These are phyloP conservation scores for Apiotrichum sp. DNA, from an alignment of 1,284 basidiomycete species.

Conservation along the genomic window DNA sequence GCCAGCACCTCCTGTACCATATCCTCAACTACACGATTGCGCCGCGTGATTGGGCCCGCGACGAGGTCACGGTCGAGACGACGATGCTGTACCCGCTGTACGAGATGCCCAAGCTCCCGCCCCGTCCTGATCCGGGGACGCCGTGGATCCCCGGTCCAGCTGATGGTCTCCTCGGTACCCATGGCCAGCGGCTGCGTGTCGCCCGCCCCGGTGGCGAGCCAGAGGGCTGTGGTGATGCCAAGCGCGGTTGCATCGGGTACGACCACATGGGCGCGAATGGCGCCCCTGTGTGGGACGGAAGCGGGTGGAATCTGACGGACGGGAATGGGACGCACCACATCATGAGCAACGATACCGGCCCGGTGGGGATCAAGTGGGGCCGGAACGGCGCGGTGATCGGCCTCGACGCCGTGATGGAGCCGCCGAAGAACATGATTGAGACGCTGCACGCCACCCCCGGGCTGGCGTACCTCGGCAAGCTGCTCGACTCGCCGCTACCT, in stretches of 20 bases:
- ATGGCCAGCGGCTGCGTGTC: constrained; percentile 74
- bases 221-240: constrained; percentile 40
- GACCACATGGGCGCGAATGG: constrained; percentile 69
- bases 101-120: constrained; percentile 54
- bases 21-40: constrained; percentile 76
- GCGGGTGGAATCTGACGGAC: constrained; percentile 26
- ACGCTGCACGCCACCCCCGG: constrained; percentile 57
- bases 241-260: constrained; percentile 57
- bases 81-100: constrained; percentile 64
- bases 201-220: constrained; percentile 44
- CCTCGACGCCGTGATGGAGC: constrained; percentile 66
- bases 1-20: constrained; percentile 93
- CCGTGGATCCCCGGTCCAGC: constrained; percentile 76
- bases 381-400: constrained; percentile 74
- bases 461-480: constrained; percentile 59
- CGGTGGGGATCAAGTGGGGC: constrained; percentile 49
- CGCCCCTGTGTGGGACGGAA: constrained; percentile 36
- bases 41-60: constrained; percentile 13
- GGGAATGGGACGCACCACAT: constrained; percentile 1
- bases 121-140: constrained; percentile 63
- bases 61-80: constrained; percentile 45
- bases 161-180: constrained; percentile 66
- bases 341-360: constrained; percentile 28
- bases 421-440: constrained; percentile 65
- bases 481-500: constrained; percentile 55